A percentile compares a stretch with the other conserved stretches of the same genome.
These are phyloP conservation scores for Botrytis deweyae DNA, from an alignment of 2,329 filamentous ascomycete genomes.

Conservation along the genomic window DNA sequence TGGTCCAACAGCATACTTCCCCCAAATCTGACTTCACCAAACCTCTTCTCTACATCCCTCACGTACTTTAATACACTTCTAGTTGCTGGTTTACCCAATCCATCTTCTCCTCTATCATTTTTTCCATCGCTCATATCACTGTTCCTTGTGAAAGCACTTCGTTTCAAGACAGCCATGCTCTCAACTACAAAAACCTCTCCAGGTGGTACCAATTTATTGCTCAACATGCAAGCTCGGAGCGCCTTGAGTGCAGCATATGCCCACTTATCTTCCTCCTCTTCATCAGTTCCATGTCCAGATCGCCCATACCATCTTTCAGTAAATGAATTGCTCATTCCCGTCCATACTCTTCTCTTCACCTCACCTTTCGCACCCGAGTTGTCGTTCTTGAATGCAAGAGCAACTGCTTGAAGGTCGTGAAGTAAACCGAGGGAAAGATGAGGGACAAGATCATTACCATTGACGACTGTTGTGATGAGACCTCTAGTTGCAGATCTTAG, in stretches of 20 bases:
- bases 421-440: constrained; percentile 70
- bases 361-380: constrained; percentile 65
- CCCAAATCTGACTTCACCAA: constrained; percentile 69
- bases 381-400: constrained; percentile 71
- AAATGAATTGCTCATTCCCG: constrained; percentile 61
- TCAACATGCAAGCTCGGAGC: constrained; percentile 66
- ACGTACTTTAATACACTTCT: constrained; percentile 70
- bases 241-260: constrained; percentile 65
- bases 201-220: constrained; percentile 68
- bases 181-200: constrained; percentile 76
- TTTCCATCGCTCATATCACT: background rate
- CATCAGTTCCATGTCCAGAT: constrained; percentile 42
- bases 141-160: constrained; percentile 58
- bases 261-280: constrained; percentile 64
- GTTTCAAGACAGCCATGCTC: constrained; percentile 63
- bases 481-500: constrained; percentile 69
- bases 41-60: constrained; percentile 66
- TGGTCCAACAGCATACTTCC: constrained; percentile 75
- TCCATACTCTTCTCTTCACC: constrained; percentile 65
- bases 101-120: constrained; percentile 19
- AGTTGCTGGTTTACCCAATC: constrained; percentile 63
- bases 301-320: constrained; percentile 58
- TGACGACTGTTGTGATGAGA: constrained; percentile 71
- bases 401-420: constrained; percentile 71
- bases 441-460: constrained; percentile 72